These are phyloP conservation scores for Hyphopichia buzzinii DNA, from an alignment of 1,139 yeast genomes.

Conservation along the genomic window DNA sequence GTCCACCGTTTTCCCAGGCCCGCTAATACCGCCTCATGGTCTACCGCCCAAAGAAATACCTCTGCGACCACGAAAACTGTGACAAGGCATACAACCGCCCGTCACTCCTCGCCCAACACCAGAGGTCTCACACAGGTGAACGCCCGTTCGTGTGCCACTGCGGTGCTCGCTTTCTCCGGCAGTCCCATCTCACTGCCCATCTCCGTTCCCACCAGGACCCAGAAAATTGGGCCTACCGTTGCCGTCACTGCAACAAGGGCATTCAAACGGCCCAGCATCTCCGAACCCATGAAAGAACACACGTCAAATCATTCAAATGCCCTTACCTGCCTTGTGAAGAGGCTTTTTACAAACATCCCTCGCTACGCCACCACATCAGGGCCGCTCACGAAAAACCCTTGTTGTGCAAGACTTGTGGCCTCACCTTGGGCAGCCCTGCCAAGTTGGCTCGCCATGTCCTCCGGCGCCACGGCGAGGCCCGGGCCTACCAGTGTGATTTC, in stretches of 20 bases:
- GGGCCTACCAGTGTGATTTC: constrained; percentile 61
- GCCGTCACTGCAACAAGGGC: constrained; percentile 80
- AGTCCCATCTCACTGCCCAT: constrained; percentile 79
- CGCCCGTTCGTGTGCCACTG: constrained; percentile 79
- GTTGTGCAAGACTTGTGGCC: constrained; percentile 58
- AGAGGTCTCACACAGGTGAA: constrained; percentile 72
- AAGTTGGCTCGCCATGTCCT: constrained; percentile 60
- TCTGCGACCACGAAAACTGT: constrained; percentile 66
- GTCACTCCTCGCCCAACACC: constrained; percentile 78
- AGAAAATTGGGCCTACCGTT: constrained; percentile 67
- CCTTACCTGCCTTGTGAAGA: constrained; percentile 60
- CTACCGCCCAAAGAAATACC: constrained; percentile 51
- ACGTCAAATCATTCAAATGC: constrained; percentile 69
- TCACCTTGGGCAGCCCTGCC: constrained; percentile 58
- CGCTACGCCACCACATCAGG: constrained; percentile 69
- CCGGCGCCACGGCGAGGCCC: constrained; percentile 55
- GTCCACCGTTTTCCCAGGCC: too few relatives aligned
- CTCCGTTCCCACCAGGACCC: constrained; percentile 55
- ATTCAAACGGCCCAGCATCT: constrained; percentile 80
- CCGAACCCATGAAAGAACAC: constrained; percentile 77
- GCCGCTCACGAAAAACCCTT: constrained; percentile 57
- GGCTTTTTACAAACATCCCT: constrained; percentile 74
- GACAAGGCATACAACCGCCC: constrained; percentile 78
- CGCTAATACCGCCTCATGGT: too few relatives aligned
- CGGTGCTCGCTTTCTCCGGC: constrained; percentile 64